Conservation (phyloP, 345 rosid genomes). For the Populus alba region DNA sequence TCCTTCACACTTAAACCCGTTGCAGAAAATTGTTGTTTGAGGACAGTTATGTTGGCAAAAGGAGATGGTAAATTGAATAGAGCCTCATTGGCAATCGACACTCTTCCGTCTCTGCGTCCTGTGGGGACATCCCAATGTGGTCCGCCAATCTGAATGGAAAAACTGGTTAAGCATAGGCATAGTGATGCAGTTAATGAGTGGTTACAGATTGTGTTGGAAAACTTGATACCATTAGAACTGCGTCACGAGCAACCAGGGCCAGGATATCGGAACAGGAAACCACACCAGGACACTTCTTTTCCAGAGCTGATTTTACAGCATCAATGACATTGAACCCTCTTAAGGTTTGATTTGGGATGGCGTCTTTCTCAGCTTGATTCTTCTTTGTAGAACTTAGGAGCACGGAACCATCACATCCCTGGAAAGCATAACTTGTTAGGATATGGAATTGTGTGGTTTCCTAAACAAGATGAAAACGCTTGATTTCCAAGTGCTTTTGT, state of each 20-base stretch:
- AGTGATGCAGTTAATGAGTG: not conserved
- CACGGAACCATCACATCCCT: constrained; percentile 62
- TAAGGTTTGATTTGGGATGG: constrained; percentile 33
- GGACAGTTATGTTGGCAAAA: constrained; percentile 22
- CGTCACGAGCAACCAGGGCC: constrained; percentile 37
- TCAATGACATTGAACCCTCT: constrained; percentile 53
- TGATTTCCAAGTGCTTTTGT: too few relatives aligned
- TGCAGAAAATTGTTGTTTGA: constrained; percentile 34
- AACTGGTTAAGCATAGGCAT: not conserved
- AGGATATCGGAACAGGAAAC: constrained; percentile 38
- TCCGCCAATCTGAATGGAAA: constrained; percentile 43
- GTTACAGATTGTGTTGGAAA: too few relatives aligned
- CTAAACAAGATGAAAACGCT: too few relatives aligned
- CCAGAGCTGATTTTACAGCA: constrained; percentile 39
- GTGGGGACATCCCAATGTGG: constrained; percentile 56
- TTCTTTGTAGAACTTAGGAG: constrained; percentile 37
- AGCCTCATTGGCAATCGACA: constrained; percentile 36
- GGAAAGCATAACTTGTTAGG: not conserved
- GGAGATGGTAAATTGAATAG: constrained; percentile 38
- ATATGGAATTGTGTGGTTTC: not conserved
- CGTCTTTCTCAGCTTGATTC: constrained; percentile 44
- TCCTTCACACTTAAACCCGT: constrained; percentile 53
- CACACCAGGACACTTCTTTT: constrained; percentile 31
- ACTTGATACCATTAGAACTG: constrained; percentile 31
- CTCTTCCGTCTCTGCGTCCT: constrained; percentile 62